phyloP scores from a whole-genome alignment of 495 filamentous ascomycete genomes.

The Hyaloscypha finlandica region DNA sequence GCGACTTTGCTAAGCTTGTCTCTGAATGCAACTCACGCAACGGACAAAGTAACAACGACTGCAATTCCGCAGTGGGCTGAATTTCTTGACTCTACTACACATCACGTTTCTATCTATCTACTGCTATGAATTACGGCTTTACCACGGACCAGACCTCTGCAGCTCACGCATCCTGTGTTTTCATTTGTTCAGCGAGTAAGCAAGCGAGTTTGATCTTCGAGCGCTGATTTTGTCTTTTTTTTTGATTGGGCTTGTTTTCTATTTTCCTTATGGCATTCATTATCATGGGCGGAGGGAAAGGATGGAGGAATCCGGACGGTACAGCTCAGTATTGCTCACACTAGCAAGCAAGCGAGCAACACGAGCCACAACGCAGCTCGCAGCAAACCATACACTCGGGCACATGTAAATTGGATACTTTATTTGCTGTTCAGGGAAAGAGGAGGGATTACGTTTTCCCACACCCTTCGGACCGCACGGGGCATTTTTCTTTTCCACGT shows the following conservation, averaged over 20 bases:
- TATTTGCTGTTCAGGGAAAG: constrained; percentile 6
- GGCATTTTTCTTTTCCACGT: constrained; percentile 5
- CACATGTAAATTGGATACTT: constrained; percentile 22
- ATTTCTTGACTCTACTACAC: constrained; percentile 6
- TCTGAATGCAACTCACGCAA: constrained; percentile 48
- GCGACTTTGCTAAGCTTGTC: constrained; percentile 89
- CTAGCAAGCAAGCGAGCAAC: constrained; percentile 12
- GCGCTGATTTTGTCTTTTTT: constrained; percentile 28
- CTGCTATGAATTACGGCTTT: constrained; percentile 35
- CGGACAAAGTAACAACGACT: constrained; percentile 14
- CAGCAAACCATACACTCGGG: constrained; percentile 20
- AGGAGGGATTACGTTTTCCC: constrained; percentile 1
- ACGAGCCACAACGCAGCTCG: constrained; percentile 24
- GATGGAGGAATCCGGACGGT: neutral
- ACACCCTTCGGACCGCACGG: constrained; percentile 4
- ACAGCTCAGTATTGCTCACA: constrained; percentile 4
- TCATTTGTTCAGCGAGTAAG: constrained; percentile 44
- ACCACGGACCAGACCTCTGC: constrained; percentile 31
- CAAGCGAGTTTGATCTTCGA: constrained; percentile 35
- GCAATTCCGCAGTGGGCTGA: constrained; percentile 25
- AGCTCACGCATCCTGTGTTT: constrained; percentile 38
- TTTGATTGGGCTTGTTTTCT: constrained; percentile 7
- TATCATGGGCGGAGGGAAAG: constrained; percentile 9
- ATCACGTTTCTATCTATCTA: constrained; percentile 18
- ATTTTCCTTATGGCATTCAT: constrained; percentile 23